phyloP scores from a whole-genome alignment of 1,284 basidiomycete genomes.

The Fomitopsis pinicola region DNA sequence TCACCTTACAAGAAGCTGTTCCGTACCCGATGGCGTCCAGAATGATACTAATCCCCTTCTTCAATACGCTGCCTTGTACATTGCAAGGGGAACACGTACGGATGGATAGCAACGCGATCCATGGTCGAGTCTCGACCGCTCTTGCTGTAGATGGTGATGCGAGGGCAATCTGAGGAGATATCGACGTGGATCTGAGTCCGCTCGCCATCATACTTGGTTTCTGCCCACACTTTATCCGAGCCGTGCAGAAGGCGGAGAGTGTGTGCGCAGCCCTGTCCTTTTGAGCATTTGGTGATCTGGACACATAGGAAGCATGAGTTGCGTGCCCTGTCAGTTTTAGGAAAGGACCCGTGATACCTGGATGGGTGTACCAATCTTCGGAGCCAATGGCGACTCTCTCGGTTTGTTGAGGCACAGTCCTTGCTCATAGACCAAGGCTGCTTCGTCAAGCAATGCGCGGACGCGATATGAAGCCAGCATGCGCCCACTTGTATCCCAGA shows the following conservation, averaged over 20 bases:
- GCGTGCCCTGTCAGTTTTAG: too few species aligned
- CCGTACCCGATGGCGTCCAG: constrained; percentile 54
- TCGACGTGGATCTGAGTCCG: constrained; percentile 84
- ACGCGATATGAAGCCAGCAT: constrained; percentile 55
- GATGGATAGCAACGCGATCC: constrained; percentile 67
- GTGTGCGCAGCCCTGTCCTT: constrained; percentile 56
- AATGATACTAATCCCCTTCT: constrained; percentile 44
- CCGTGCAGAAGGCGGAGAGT: constrained; percentile 47
- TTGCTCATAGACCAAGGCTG: constrained; percentile 32
- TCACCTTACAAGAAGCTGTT: constrained; percentile 21
- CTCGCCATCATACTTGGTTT: constrained; percentile 91
- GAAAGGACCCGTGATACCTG: constrained; percentile 34
- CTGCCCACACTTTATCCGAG: constrained; percentile 63
- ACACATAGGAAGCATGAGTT: neutral
- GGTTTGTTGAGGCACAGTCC: constrained; percentile 31
- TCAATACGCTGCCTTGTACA: neutral
- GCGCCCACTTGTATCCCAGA: constrained; percentile 59
- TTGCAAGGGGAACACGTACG: constrained; percentile 34
- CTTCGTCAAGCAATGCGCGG: constrained; percentile 55
- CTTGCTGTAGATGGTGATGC: constrained; percentile 81
- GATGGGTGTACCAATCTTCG: constrained; percentile 46
- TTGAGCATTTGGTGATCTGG: constrained; percentile 79
- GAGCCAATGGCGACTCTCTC: constrained; percentile 11
- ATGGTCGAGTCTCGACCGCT: constrained; percentile 75
- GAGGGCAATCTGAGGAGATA: constrained; percentile 31